These are phyloP conservation scores for Mortierella sp. DNA, from an alignment of 371 early-diverging fungal genomes.

Conservation along the genomic window DNA sequence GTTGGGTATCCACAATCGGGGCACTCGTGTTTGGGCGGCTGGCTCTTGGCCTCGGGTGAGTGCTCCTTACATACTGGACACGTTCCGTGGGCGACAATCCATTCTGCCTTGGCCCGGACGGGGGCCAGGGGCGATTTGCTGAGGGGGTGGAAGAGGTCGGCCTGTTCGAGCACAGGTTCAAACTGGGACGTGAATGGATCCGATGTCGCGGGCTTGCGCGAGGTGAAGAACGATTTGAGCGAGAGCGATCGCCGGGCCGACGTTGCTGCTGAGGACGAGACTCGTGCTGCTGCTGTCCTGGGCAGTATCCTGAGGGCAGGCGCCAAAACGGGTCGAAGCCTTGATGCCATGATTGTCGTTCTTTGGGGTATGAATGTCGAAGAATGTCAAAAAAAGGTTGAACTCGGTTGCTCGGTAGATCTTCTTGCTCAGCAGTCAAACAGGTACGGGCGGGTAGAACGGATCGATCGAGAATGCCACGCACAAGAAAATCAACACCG, in stretches of 20 bases:
- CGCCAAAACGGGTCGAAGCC: constrained; percentile 47
- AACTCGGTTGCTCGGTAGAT: not conserved
- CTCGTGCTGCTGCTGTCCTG: constrained; percentile 31
- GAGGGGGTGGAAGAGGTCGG: constrained; percentile 80
- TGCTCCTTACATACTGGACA: constrained; percentile 82
- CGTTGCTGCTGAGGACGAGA: constrained; percentile 12
- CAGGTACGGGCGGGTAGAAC: not conserved
- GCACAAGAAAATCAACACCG: not conserved
- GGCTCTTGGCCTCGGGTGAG: constrained; percentile 41
- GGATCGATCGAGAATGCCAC: not conserved
- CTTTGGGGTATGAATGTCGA: not conserved
- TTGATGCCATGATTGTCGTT: constrained; percentile 41
- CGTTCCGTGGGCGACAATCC: constrained; percentile 76
- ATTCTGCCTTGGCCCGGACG: constrained; percentile 75
- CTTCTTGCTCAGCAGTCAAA: not conserved
- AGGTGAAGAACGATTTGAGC: constrained; percentile 50
- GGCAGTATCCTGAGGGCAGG: constrained; percentile 47
- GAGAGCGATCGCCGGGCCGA: constrained; percentile 48
- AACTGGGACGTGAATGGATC: constrained; percentile 53
- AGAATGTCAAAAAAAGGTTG: not conserved
- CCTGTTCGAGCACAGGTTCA: constrained; percentile 62
- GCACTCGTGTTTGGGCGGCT: constrained; percentile 76
- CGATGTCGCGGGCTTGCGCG: constrained; percentile 34
- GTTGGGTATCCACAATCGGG: constrained; percentile 90
- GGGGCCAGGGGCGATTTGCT: constrained; percentile 81